These are phyloP conservation scores for Tulasnella sp. DNA, from an alignment of 768 basidiomycete species.

Conservation along the genomic window DNA sequence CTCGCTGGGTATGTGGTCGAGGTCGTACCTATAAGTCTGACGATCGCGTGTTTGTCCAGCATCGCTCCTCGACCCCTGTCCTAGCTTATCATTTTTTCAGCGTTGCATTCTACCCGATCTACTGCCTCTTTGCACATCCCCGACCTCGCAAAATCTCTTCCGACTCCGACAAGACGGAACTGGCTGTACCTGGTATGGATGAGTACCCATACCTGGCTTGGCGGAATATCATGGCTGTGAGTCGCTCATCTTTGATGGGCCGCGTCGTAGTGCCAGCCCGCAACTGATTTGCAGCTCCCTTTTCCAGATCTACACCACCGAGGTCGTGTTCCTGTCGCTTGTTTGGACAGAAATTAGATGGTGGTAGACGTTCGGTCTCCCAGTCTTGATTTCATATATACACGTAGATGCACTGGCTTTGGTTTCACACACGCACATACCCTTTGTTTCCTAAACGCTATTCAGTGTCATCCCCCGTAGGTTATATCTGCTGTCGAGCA, in stretches of 20 bases:
- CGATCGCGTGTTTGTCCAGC: slow-evolving; percentile 35
- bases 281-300: slow-evolving; percentile 10
- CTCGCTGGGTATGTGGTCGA: slow-evolving; percentile 65
- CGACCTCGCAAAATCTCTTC: slow-evolving; percentile 25
- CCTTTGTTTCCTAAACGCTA: background rate
- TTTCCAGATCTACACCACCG: slow-evolving; percentile 81
- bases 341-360: slow-evolving; percentile 81
- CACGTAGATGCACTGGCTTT: background rate
- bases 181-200: slow-evolving; percentile 44
- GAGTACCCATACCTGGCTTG: slow-evolving; percentile 63
- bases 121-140: slow-evolving; percentile 71
- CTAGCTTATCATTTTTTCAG: slow-evolving; percentile 89
- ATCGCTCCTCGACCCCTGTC: slow-evolving; percentile 65
- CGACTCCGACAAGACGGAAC: slow-evolving; percentile 6
- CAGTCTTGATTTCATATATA: background rate
- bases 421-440: background rate
- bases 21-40: background rate
- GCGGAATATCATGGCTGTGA: slow-evolving; percentile 60
- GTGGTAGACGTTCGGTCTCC: slow-evolving; percentile 36
- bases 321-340: slow-evolving; percentile 79
- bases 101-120: slow-evolving; percentile 93
- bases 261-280: slow-evolving; percentile 7
- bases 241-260: slow-evolving; percentile 33
- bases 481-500: background rate
- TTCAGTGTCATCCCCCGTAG: slow-evolving; percentile 3